Evolutionary conservation across 805 yeast species (phyloP), one percentile per base, ranked within the genome.

Genomic region (Saccharomycopsis schoenii): DNA sequence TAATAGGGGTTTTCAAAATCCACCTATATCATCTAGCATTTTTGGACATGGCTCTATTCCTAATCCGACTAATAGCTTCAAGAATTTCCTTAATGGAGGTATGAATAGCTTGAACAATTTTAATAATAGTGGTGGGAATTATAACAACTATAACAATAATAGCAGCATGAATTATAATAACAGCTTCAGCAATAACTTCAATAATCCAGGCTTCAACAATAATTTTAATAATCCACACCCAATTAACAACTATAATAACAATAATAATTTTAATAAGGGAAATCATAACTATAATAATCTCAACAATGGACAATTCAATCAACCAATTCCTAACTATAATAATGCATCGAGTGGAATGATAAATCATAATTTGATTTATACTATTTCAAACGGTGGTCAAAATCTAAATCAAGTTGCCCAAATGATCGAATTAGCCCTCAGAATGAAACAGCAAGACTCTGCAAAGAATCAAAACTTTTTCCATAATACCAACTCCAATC

Each of bases 391-490:
- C 2, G 50, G 52, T 29, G 62, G 62, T 17, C 58, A 58, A 47
- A 60, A 60, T n/a, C 19, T 60, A n/a, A 52, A 36, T 17, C 63
- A 61, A 34, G 52, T 61, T 17, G 64, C 64, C n/a, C 60, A 57
- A 36, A 50, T 61, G 47, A 61, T 61, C 19, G 60, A 59, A 37
- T 19, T 42, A 36, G 64, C 62, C 10, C 36, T 61, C 12, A 39
- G 58, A 17, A 29, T 29, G 29, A 60, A 58, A n/a, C 43, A 58
- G n/a, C 36, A 56, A 19, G 47, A 52, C 8, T 52, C n/a, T 25
- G 17, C 4, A 11, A 47, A 14, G 14, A 57, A 43, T 52, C 19
- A 36, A n/a, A 14, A 51, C 14, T 52, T 41, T 40, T 12, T 19
- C 8, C 11, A 56, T 17, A 36, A 24, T n/a, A 36, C 10, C 24